Base-by-base conservation (phyloP, 2,329 filamentous ascomycete genomes). In the Dactylonectria estremocensis region DNA sequence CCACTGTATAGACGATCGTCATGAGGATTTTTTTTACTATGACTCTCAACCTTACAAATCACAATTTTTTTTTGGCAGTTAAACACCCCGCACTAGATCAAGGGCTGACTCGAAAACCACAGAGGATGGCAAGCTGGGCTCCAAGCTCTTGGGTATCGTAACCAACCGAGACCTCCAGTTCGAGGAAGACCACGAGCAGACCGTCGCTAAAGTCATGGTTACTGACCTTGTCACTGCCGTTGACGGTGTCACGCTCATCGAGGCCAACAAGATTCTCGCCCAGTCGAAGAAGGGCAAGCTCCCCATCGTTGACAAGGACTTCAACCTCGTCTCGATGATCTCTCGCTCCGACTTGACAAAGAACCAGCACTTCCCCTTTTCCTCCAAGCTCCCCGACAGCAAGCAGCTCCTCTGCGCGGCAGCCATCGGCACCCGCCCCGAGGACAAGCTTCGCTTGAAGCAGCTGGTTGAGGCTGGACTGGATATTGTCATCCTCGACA, bases 271-370 rank as follows among this genome's bases (percentile, higher is more conserved):
- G 75, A 95, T 98, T 73, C 91, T 99, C 59, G 93, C 94, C 80
- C 91, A 93, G 85, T 98, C 95, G 69, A 98, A 97, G 90, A 99
- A 99, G 89, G 96, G 96, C 84, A 98, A 98, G 87, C 90, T 98
- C 67, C 95, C 95, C 69, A 97, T 97, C 69, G 91, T 97, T 56
- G 95, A 98, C 83, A 86, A 90, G 78, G 84, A 91, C 58, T 92
- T 91, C 79, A 97, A 97, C 85, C 89, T 97, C 55, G 90, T 97
- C 70, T 97, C 96, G 74, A 92, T 97, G 87, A 92, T 98, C 80
- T 95, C 93, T 70, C 91, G 96, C 77, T 97, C 95, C 77, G 96
- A 99, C 84, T 86, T 99, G 84, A 98, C 95, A 87, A 99, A 99
- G 90, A 99, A 99, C 86, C 89, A 97, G 70, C 92, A 98, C 85